Percentiles rank a stretch among this genome's conserved stretches.
Conservation (phyloP, 768 basidiomycete genomes). For the Mrakia gelida region DNA sequence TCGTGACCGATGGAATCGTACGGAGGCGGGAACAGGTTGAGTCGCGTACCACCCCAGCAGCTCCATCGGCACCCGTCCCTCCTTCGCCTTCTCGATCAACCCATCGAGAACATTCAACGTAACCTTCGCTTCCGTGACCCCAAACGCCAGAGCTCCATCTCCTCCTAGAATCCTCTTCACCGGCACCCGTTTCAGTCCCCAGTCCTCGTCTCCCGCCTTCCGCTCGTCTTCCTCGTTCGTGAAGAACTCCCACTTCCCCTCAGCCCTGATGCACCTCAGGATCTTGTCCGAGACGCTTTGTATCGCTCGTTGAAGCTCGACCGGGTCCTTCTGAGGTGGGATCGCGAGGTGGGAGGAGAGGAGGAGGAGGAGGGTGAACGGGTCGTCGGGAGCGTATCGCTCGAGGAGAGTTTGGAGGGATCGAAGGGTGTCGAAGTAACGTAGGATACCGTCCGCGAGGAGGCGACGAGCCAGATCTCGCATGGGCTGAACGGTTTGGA, state of each 20-base stretch:
- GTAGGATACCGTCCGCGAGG: not conserved
- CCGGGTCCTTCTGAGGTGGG: no score
- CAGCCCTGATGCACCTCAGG: not conserved
- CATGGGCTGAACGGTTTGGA: not conserved
- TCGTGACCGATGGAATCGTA: not conserved
- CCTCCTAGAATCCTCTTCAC: not conserved
- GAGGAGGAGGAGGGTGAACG: slow-evolving; percentile 14
- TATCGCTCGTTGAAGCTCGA: not conserved
- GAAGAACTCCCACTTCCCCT: not conserved
- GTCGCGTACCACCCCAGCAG: not conserved
- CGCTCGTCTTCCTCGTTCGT: no score
- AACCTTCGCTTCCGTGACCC: not conserved
- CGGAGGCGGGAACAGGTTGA: not conserved
- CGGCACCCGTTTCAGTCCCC: not conserved
- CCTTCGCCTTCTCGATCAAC: not conserved
- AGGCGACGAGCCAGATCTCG: not conserved
- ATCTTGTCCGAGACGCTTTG: not conserved
- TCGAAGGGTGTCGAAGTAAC: not conserved
- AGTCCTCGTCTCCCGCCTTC: not conserved
- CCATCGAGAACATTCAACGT: not conserved
- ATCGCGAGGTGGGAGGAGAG: not conserved
- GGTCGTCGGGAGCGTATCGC: slow-evolving; percentile 1
- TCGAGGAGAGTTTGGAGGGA: not conserved
- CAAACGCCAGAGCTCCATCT: not conserved
- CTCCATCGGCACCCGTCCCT: not conserved